Evolutionary conservation across 1,139 yeast species (phyloP).

Genomic region (Scheffersomyces stambukii): DNA sequence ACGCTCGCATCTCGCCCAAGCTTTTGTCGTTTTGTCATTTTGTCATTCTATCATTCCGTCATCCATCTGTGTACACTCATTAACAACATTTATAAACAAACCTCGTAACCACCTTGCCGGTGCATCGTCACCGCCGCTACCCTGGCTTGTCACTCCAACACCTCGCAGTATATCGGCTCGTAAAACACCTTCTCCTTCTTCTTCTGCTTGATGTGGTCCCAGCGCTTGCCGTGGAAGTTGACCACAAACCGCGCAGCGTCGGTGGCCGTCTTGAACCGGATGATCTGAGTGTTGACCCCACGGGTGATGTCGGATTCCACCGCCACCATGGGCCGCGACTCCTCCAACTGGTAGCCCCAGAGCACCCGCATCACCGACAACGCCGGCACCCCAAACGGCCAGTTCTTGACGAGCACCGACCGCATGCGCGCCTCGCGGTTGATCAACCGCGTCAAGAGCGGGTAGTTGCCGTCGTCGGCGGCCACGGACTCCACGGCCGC

Average conservation of each 20-base stretch:
- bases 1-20: no score
- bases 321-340: slow-evolving; percentile 11
- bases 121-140: background rate
- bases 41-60: no score
- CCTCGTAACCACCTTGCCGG: no score
- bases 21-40: no score
- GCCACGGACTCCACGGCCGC: no score
- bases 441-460: slow-evolving; percentile 5
- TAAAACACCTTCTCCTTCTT: slow-evolving; percentile 21
- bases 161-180: slow-evolving; percentile 39
- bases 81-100: background rate
- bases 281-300: slow-evolving; percentile 28
- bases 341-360: slow-evolving; percentile 38
- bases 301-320: slow-evolving; percentile 23
- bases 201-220: slow-evolving; percentile 28
- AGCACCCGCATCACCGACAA: slow-evolving; percentile 27
- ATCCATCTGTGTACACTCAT: background rate
- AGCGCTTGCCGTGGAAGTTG: slow-evolving; percentile 48
- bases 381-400: slow-evolving; percentile 38
- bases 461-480: slow-evolving; percentile 6
- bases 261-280: slow-evolving; percentile 44
- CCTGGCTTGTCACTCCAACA: slow-evolving; percentile 23
- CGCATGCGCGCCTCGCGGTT: slow-evolving; percentile 9
- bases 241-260: slow-evolving; percentile 54
- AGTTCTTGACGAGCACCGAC: slow-evolving; percentile 33